phyloP scores from a whole-genome alignment of 2,329 filamentous ascomycete species.

The Fusarium staphyleae region DNA sequence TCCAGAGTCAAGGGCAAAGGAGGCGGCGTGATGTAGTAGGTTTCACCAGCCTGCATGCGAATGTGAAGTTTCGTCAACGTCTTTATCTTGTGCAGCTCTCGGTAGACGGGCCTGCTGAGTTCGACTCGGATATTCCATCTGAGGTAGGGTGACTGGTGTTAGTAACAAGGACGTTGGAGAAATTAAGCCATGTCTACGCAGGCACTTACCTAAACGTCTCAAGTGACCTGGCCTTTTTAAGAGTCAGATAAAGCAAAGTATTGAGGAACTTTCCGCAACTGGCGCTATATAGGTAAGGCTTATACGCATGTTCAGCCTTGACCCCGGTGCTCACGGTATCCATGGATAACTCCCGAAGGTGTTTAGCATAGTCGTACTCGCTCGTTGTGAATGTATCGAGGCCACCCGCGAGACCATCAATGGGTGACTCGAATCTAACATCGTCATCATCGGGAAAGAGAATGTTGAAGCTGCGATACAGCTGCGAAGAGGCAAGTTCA shows the following conservation, averaged over 20 bases:
- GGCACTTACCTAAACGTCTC: constrained; percentile 62
- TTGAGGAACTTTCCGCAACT: constrained; percentile 71
- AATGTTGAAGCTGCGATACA: constrained; percentile 68
- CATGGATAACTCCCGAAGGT: constrained; percentile 63
- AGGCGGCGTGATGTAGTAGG: constrained; percentile 59
- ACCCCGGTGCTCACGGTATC: constrained; percentile 61
- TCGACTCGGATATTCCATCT: constrained; percentile 72
- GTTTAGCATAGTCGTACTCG: constrained; percentile 67
- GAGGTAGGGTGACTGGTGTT: background rate
- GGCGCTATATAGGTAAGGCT: constrained; percentile 60
- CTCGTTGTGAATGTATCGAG: constrained; percentile 69
- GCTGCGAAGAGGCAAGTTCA: constrained; percentile 62
- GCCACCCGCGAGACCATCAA: constrained; percentile 64
- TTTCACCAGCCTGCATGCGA: constrained; percentile 64
- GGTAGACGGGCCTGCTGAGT: constrained; percentile 64
- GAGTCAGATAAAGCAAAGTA: constrained; percentile 62
- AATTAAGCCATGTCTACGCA: background rate
- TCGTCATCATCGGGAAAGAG: constrained; percentile 68
- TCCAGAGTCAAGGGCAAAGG: constrained; percentile 51
- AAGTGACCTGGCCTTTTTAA: constrained; percentile 62
- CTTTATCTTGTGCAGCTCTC: constrained; percentile 60
- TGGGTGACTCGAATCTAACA: constrained; percentile 57
- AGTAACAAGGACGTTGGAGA: constrained; percentile 6
- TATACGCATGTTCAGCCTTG: constrained; percentile 62
- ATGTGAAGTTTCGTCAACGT: constrained; percentile 62